These are phyloP conservation scores for Ustilaginoidea virens DNA, from an alignment of 2,329 filamentous ascomycete genomes.

Conservation along the genomic window DNA sequence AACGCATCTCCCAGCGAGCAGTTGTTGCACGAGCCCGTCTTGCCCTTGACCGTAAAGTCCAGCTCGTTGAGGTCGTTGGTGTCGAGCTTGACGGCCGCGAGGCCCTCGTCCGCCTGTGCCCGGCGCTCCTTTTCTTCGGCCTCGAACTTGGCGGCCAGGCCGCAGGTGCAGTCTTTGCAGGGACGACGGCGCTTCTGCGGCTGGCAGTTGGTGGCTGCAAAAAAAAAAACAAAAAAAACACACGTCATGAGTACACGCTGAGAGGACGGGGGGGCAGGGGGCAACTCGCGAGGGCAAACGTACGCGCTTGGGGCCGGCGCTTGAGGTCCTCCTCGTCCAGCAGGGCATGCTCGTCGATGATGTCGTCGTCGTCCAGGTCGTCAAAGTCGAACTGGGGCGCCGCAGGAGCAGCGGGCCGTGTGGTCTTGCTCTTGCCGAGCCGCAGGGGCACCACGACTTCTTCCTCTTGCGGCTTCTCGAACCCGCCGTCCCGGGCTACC, in stretches of 20 bases:
- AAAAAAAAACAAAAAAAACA: neutral
- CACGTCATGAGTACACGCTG: neutral
- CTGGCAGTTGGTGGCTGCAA: conserved; percentile 62
- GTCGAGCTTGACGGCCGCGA: conserved; percentile 56
- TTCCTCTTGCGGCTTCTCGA: conserved; percentile 56
- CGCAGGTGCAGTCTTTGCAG: conserved; percentile 97
- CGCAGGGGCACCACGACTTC: conserved; percentile 39
- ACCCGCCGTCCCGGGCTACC: conserved; percentile 44
- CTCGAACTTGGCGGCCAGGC: conserved; percentile 70
- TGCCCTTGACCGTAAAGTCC: conserved; percentile 95
- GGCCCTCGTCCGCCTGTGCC: conserved; percentile 46
- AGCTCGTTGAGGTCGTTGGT: conserved; percentile 69
- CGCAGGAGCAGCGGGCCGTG: conserved; percentile 5
- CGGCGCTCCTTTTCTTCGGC: conserved; percentile 68
- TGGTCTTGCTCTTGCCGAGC: conserved; percentile 21
- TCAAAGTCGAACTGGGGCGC: conserved; percentile 38
- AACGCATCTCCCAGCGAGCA: conserved; percentile 89
- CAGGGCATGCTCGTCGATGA: conserved; percentile 83
- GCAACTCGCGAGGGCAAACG: conserved; percentile 20
- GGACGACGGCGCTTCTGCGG: conserved; percentile 85
- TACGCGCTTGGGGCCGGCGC: conserved; percentile 66
- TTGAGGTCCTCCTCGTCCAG: conserved; percentile 74
- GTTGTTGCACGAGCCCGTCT: conserved; percentile 87
- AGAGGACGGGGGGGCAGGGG: conserved; percentile 8
- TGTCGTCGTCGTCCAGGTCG: conserved; percentile 53